These are phyloP conservation scores for Teunomyces panamensis DNA, from an alignment of 805 yeast genomes.

Conservation along the genomic window DNA sequence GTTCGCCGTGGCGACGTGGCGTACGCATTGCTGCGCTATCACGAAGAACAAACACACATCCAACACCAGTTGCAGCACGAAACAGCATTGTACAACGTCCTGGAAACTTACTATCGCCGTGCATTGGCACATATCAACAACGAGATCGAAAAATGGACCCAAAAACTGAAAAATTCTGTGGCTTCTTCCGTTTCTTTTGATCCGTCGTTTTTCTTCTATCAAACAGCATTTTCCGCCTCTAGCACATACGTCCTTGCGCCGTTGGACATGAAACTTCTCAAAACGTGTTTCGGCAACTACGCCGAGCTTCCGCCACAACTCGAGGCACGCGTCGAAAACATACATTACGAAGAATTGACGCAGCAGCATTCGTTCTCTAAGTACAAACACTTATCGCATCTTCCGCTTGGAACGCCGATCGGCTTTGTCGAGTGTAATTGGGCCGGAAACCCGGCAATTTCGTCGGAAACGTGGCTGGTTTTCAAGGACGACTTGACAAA, in stretches of 20 bases:
- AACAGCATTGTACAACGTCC: constrained; percentile 56
- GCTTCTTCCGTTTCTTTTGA: too few relatives aligned
- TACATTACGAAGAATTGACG: constrained; percentile 60
- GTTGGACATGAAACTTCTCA: constrained; percentile 73
- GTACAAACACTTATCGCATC: constrained; percentile 72
- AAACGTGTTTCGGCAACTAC: constrained; percentile 59
- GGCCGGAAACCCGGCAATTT: constrained; percentile 39
- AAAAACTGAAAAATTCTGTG: too few relatives aligned
- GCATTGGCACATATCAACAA: constrained; percentile 57
- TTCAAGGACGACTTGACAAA: constrained; percentile 57
- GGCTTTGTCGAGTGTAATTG: constrained; percentile 87
- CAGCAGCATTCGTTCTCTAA: constrained; percentile 55
- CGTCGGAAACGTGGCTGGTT: constrained; percentile 34
- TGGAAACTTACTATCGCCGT: constrained; percentile 48
- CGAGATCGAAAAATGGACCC: constrained; percentile 28
- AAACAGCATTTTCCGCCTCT: constrained; percentile 65
- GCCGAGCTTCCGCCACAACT: constrained; percentile 66
- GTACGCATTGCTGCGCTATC: constrained; percentile 53
- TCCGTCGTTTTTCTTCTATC: constrained; percentile 63
- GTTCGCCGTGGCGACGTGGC: constrained; percentile 62
- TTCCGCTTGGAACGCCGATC: constrained; percentile 81
- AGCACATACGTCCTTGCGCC: constrained; percentile 70
- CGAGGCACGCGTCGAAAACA: constrained; percentile 62
- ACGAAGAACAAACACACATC: constrained; percentile 58
- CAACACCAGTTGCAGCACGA: constrained; percentile 54